Evolutionary conservation across 306 rosid species (phyloP).

Genomic region (Hippophae gyantsensis): DNA sequence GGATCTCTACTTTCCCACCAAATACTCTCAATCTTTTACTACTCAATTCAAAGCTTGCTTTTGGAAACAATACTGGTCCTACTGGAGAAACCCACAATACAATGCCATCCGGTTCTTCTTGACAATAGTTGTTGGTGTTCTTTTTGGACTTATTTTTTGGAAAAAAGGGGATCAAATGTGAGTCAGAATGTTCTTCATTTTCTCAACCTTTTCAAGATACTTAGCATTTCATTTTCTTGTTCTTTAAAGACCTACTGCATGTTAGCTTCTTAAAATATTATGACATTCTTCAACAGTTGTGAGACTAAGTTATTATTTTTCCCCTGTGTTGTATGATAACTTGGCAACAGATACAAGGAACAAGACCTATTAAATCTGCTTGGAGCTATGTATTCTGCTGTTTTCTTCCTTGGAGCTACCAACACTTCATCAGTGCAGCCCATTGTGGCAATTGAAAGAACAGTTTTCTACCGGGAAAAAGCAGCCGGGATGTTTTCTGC

Average conservation of each 20-base stretch:
- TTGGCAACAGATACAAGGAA: slow-evolving; percentile 21
- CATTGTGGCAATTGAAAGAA: slow-evolving; percentile 29
- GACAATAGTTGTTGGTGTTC: slow-evolving; percentile 24
- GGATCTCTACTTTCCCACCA: slow-evolving; percentile 31
- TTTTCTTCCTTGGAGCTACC: slow-evolving; percentile 34
- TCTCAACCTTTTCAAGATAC: not conserved
- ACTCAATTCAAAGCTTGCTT: slow-evolving; percentile 40
- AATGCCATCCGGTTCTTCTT: slow-evolving; percentile 33
- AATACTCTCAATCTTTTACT: slow-evolving; percentile 31
- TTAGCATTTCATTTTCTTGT: not conserved
- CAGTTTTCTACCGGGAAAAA: slow-evolving; percentile 39
- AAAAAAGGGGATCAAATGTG: slow-evolving; percentile 35
- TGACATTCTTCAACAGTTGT: too few species aligned
- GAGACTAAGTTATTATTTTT: too few species aligned
- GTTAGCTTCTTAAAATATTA: too few species aligned
- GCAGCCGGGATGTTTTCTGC: slow-evolving; percentile 45
- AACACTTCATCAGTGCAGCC: slow-evolving; percentile 33
- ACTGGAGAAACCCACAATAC: slow-evolving; percentile 39
- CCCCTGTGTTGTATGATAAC: not conserved
- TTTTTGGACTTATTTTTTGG: slow-evolving; percentile 40
- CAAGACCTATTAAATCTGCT: slow-evolving; percentile 35
- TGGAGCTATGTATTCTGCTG: slow-evolving; percentile 38
- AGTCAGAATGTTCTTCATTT: not conserved
- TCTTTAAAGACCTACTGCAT: too few species aligned
- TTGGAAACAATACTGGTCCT: slow-evolving; percentile 42